phyloP scores from a whole-genome alignment of 257 asterid species.

The Capsicum rhomboideum region DNA sequence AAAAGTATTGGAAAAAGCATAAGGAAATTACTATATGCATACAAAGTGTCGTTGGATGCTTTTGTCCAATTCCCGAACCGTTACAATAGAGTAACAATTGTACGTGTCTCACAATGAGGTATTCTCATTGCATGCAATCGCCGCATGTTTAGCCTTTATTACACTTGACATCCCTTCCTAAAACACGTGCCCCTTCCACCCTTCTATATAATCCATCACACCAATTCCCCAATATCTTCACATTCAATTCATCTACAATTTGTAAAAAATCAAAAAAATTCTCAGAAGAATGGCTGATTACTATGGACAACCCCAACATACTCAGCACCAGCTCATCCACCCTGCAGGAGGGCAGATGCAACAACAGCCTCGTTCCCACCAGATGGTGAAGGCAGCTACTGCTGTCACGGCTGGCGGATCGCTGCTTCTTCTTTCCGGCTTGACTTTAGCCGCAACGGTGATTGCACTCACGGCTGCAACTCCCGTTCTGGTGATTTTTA shows the following conservation, averaged over 20 bases:
- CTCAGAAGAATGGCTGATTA: slow-evolving; percentile 26
- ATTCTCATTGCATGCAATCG: not conserved
- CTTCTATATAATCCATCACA: not conserved
- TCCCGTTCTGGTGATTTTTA: slow-evolving; percentile 68
- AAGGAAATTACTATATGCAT: not conserved
- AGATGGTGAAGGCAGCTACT: slow-evolving; percentile 54
- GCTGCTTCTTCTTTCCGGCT: slow-evolving; percentile 51
- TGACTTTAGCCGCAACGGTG: slow-evolving; percentile 55
- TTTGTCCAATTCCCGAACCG: not conserved
- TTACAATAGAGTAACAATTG: not conserved
- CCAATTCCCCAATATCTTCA: not conserved
- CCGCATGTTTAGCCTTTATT: not conserved
- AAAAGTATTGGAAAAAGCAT: not conserved
- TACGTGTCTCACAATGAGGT: not conserved
- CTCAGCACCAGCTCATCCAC: slow-evolving; percentile 2
- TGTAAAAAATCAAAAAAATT: not conserved
- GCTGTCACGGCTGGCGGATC: slow-evolving; percentile 73
- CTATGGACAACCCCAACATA: slow-evolving; percentile 5
- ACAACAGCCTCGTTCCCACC: slow-evolving; percentile 35
- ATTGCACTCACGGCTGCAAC: slow-evolving; percentile 61
- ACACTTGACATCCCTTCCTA: not conserved
- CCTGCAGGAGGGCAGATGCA: not conserved
- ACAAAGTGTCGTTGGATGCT: not conserved
- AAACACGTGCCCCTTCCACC: not conserved
- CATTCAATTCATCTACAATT: not conserved